Evolutionary conservation across 148 eudicot genomes (phyloP), one percentile per base, ranked within the genome.

Genomic region (Simmondsia chinensis): DNA sequence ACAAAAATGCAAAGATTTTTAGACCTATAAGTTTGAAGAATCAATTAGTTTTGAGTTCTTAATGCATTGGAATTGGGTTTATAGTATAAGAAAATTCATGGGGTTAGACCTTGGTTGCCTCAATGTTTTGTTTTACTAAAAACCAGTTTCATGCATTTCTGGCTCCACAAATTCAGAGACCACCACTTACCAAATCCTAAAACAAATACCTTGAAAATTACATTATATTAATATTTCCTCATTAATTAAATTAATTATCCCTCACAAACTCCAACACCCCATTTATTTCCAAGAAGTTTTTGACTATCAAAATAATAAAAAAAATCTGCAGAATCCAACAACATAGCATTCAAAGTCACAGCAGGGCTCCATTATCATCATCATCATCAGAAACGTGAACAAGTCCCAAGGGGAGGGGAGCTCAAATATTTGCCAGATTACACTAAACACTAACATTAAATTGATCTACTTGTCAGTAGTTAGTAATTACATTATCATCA

Each of bases 291-390:
- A 26, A 20, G 20, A 60, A 36, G 37, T 60, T 39, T 51, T n/a
- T n/a, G n/a, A n/a, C n/a, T n/a, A n/a, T 43, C 31, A 21, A 34
- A 2, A 43, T 29, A 42, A 34, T 46, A 42, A 29, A 33, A 30
- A 50, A 46, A 39, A 22, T n/a, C n/a, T n/a, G n/a, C 36, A 54
- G 24, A 62, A 46, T 32, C 66, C 52, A 61, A 61, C 66, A 54
- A 54, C 33, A 54, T 61, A 61, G 49, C 60, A 61, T 62, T 62
- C 67, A 62, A 62, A 61, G 39, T 39, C 25, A n/a, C 34, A 57
- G 48, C 47, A 15, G 32, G n/a, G 30, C 39, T 36, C 61, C 39
- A 56, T 56, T 24, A 44, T 43, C n/a, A n/a, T n/a, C n/a, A n/a
- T n/a, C n/a, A n/a, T n/a, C n/a, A n/a, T n/a, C n/a, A n/a, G n/a